Evolutionary conservation across 352 stramenopile genomes (phyloP), one percentile per base, ranked within the genome.

Genomic region (Phytophthora palmivora): DNA sequence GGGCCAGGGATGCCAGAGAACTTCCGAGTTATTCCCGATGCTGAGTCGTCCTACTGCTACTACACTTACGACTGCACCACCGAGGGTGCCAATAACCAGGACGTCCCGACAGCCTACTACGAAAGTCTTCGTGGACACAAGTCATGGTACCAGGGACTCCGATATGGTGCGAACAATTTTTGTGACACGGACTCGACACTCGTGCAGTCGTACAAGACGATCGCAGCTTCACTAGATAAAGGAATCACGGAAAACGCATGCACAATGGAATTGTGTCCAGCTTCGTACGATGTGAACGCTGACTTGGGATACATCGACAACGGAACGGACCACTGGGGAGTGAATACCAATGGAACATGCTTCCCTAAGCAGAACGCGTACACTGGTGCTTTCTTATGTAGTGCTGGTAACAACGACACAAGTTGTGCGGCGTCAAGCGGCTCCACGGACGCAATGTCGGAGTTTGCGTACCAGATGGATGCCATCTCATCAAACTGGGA

Each of bases 401-500:
- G 58, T 61, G 56, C 78, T 7, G 79, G 62, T 10, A 88, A 87
- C 62, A 71, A 32, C 6, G 58, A 63, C 10, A 21, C 62, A 2
- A 26, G 58, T 16, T 89, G 78, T 48, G 52, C 54, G 8, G n/a
- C 48, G 4, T 66, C 59, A 5, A 61, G 49, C 5, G 53, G 61
- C 0, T 76, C 65, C 1, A 58, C 65, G 0, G 45, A 37, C 24
- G 32, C 59, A 1, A 26, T 21, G 0, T 65, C 60, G 1, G 41
- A 70, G 33, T 91, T 89, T 32, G 51, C 57, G n/a, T 91, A 91
- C 43, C 84, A 98, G 57, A 96, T 97, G 54, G 95, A 99, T 70
- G 94, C 94, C 7, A 89, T 98, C 16, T 97, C 92, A 6, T 79
- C 88, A 21, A 91, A 97, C 58, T 94, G 90, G 70, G 79, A 86